Conservation (phyloP, 768 basidiomycete genomes). For the Tylopilus sp. region DNA sequence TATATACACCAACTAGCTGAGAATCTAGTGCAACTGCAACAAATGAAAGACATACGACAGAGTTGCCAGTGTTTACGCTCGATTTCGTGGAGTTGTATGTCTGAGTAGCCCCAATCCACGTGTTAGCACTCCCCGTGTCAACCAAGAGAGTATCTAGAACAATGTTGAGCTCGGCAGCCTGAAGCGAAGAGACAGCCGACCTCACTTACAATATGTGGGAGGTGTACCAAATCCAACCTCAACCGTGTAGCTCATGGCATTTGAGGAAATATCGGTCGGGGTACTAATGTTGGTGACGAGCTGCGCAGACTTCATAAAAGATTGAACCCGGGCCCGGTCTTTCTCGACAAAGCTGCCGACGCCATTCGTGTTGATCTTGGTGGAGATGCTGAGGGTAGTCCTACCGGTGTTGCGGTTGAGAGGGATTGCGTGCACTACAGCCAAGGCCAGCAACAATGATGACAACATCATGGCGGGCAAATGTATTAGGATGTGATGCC, state of each 20-base stretch:
- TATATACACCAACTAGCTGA: no score
- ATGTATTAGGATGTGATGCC: no score
- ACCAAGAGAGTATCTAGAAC: conserved; percentile 23
- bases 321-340: not conserved
- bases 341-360: not conserved
- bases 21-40: no score
- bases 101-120: conserved; percentile 28
- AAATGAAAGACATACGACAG: not conserved
- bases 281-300: no score
- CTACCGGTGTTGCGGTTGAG: no score
- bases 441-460: no score
- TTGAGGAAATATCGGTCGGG: not conserved
- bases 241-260: not conserved
- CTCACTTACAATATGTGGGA: conserved; percentile 8
- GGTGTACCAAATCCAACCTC: not conserved
- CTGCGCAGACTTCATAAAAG: not conserved
- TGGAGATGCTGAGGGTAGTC: not conserved
- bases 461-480: no score
- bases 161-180: not conserved
- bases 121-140: conserved; percentile 29
- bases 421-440: no score
- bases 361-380: not conserved
- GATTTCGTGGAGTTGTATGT: conserved; percentile 25
- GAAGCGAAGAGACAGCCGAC: not conserved
- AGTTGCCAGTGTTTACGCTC: conserved; percentile 20